These are phyloP conservation scores for Boletus patriciae DNA, from an alignment of 768 basidiomycete species.

Conservation along the genomic window DNA sequence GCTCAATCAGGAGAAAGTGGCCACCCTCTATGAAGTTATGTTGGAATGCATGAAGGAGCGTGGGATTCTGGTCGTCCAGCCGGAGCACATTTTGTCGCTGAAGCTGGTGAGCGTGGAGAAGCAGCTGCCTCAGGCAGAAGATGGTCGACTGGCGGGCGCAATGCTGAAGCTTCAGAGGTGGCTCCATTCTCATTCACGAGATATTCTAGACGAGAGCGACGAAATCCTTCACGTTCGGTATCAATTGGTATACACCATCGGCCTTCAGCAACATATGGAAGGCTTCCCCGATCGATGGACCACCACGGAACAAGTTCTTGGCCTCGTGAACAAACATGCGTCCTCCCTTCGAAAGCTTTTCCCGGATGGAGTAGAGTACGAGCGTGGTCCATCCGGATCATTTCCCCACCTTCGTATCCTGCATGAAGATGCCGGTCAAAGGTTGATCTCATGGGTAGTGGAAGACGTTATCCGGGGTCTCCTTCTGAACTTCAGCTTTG, in stretches of 20 bases:
- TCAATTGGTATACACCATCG: no score
- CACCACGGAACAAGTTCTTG: no score
- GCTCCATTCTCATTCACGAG: conserved; percentile 26
- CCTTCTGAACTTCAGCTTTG: conserved; percentile 21
- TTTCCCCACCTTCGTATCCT: conserved; percentile 30
- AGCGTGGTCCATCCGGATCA: conserved; percentile 7
- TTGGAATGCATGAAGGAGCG: conserved; percentile 38
- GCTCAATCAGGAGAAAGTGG: conserved; percentile 17
- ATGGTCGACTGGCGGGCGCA: background rate
- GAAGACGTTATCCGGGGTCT: conserved; percentile 15
- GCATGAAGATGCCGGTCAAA: conserved; percentile 8
- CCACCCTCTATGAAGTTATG: conserved; percentile 34
- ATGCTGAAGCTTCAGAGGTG: conserved; percentile 32
- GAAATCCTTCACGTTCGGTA: conserved; percentile 28
- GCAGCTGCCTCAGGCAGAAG: conserved; percentile 11
- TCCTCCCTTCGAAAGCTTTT: background rate
- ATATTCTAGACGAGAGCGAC: conserved; percentile 34
- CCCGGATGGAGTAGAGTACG: conserved; percentile 19
- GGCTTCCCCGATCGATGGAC: no score
- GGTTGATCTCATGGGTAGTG: conserved; percentile 13
- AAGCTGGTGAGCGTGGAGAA: conserved; percentile 47
- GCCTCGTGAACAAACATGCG: background rate
- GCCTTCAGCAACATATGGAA: no score
- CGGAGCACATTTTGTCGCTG: conserved; percentile 55
- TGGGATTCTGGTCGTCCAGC: conserved; percentile 51